Evolutionary conservation across 1,284 basidiomycete genomes (phyloP).

Genomic region (Ganoderma boninense): DNA sequence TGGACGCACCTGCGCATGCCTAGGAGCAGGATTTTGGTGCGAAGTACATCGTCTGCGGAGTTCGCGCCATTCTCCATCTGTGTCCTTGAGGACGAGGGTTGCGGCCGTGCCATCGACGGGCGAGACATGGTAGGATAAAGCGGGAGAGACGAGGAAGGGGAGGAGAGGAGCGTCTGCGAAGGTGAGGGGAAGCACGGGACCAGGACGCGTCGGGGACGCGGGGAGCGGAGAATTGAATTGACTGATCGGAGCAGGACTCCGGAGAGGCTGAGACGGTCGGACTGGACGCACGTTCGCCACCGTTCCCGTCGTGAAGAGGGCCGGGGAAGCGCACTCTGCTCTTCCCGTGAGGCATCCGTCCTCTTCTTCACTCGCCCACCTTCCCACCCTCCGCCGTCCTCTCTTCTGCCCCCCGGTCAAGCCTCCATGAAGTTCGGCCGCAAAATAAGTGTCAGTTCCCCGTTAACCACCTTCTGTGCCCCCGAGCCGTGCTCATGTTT

Average conservation of each 20-base stretch:
- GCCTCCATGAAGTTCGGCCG: slow-evolving; percentile 86
- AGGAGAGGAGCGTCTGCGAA: background rate
- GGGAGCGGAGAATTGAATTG: slow-evolving; percentile 4
- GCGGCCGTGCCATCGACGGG: background rate
- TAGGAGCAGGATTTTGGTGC: slow-evolving; percentile 81
- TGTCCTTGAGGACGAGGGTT: background rate
- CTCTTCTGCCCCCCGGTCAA: background rate
- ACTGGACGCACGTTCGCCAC: slow-evolving; percentile 15
- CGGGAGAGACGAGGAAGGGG: background rate
- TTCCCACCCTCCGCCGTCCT: background rate
- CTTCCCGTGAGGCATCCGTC: slow-evolving; percentile 7
- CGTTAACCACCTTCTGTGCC: slow-evolving; percentile 8
- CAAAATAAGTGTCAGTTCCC: slow-evolving; percentile 79
- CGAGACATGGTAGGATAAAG: slow-evolving; percentile 12
- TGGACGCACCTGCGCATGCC: slow-evolving; percentile 77
- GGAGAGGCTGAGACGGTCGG: background rate
- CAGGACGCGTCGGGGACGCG: slow-evolving; percentile 15
- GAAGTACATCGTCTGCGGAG: slow-evolving; percentile 29
- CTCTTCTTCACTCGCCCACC: slow-evolving; percentile 7
- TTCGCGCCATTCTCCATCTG: slow-evolving; percentile 4
- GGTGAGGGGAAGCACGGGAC: slow-evolving; percentile 12
- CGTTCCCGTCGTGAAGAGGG: background rate
- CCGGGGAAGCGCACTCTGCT: background rate
- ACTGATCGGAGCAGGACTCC: background rate
- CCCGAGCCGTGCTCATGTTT: slow-evolving; percentile 12